Evolutionary conservation across 352 stramenopile genomes (phyloP), one percentile per base, ranked within the genome.

Genomic region (Aphanomyces cochlioides): DNA sequence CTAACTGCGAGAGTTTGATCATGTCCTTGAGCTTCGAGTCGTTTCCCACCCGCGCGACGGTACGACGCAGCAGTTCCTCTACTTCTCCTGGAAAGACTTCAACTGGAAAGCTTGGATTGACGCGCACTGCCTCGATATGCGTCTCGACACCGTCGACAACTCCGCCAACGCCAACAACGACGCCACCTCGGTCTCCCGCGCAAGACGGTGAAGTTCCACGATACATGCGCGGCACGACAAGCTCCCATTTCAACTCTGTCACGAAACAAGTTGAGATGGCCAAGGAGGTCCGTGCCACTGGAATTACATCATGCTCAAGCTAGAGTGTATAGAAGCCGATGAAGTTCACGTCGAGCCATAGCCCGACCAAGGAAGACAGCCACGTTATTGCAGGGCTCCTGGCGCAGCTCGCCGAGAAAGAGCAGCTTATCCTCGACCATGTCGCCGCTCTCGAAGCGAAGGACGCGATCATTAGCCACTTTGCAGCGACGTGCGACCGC

Each of bases 321-420:
- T 37, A 12, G 1, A 36, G 17, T 37, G 7, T n/a, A 10, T 61
- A 61, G 54, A 61, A 61, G 43, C 54, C 54, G 28, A 61, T 61
- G 54, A 45, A 61, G 1, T 61, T 61, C n/a, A 61, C 54, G 7
- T 19, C 19, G 17, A 39, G 19, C 21, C 54, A 61, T 37, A 40
- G 28, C 28, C 28, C 21, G 54, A 61, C 39, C 12, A 61, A 61
- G 54, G 54, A 61, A 40, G 54, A 61, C 54, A 61, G 15, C 15
- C 54, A 61, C 54, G 54, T 61, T 7, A 61, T 61, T 40, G 54
- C 54, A 37, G n/a, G n/a, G 36, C 54, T 61, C 21, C 37, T 61
- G 15, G 54, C 54, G n/a, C 54, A 61, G 54, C 54, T 61, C 17
- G 54, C 54, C 54, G 54, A 61, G 34, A 61, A 61, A 17, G 54